A percentile compares a stretch with the other conserved stretches of the same genome.
These are phyloP conservation scores for Globisporangium camurandrum DNA, from an alignment of 352 stramenopile species.

Conservation along the genomic window DNA sequence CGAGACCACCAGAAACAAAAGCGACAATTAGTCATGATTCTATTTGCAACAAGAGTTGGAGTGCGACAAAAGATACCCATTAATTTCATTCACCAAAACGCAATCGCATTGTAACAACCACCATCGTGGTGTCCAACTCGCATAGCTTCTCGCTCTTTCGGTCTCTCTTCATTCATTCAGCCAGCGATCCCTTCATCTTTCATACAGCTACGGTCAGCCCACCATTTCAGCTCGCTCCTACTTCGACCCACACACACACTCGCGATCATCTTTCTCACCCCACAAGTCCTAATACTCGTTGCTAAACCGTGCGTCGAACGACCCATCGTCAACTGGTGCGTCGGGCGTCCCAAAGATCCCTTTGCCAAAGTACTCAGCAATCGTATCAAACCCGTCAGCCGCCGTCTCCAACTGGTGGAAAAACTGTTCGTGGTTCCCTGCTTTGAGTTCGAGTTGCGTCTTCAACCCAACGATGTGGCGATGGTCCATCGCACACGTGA, in stretches of 20 bases:
- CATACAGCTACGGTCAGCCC: no score
- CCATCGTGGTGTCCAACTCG: no score
- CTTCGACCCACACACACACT: no score
- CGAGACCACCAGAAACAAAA: no score
- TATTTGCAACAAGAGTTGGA: neutral
- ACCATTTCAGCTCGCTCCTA: no score
- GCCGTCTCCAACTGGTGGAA: slow-evolving; percentile 89
- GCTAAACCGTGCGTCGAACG: slow-evolving; percentile 75
- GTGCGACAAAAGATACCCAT: neutral
- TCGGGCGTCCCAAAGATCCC: slow-evolving; percentile 86
- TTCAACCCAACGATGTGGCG: slow-evolving; percentile 81
- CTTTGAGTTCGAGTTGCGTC: slow-evolving; percentile 82
- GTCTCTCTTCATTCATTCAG: no score
- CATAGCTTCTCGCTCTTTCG: no score
- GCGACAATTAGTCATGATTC: no score
- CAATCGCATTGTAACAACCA: no score
- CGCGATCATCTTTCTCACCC: no score
- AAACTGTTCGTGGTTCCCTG: slow-evolving; percentile 89
- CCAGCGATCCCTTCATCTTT: no score
- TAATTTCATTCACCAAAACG: no score
- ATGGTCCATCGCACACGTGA: slow-evolving; percentile 83
- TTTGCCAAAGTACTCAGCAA: slow-evolving; percentile 91
- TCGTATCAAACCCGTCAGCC: slow-evolving; percentile 83
- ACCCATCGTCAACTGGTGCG: slow-evolving; percentile 48
- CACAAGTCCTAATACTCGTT: slow-evolving; percentile 60